phyloP scores from a whole-genome alignment of 2,329 filamentous ascomycete genomes.

The Ceratocystis cubensis region DNA sequence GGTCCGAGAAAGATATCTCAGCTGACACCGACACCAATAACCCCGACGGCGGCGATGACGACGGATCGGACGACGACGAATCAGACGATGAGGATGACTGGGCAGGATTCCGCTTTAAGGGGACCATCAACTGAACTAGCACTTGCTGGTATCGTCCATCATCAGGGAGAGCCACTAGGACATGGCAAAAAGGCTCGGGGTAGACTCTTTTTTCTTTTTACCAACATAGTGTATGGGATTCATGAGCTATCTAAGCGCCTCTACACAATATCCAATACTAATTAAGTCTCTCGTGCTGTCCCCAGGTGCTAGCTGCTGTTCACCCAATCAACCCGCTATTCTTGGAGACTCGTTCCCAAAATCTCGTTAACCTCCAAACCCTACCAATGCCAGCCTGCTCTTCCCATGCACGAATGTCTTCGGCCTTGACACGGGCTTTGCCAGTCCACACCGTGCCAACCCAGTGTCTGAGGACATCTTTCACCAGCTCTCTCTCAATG shows the following conservation, averaged over 20 bases:
- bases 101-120: conserved; percentile 37
- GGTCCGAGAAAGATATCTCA: conserved; percentile 25
- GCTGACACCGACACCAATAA: neutral
- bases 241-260: neutral
- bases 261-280: neutral
- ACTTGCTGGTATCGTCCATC: neutral
- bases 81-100: conserved; percentile 44
- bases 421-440: conserved; percentile 38
- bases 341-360: conserved; percentile 48
- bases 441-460: conserved; percentile 46
- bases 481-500: conserved; percentile 54
- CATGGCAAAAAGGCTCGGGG: no score
- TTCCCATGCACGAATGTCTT: conserved; percentile 37
- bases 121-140: conserved; percentile 15
- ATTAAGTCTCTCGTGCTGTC: no score
- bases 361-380: conserved; percentile 49
- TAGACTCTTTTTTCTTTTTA: no score
- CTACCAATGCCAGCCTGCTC: conserved; percentile 42
- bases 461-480: conserved; percentile 53
- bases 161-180: no score
- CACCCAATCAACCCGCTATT: neutral
- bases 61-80: conserved; percentile 35
- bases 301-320: neutral
- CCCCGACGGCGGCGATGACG: conserved; percentile 19
- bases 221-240: no score